Conservation (phyloP, 2,329 filamentous ascomycete species). For the Beauveria asiatica region DNA sequence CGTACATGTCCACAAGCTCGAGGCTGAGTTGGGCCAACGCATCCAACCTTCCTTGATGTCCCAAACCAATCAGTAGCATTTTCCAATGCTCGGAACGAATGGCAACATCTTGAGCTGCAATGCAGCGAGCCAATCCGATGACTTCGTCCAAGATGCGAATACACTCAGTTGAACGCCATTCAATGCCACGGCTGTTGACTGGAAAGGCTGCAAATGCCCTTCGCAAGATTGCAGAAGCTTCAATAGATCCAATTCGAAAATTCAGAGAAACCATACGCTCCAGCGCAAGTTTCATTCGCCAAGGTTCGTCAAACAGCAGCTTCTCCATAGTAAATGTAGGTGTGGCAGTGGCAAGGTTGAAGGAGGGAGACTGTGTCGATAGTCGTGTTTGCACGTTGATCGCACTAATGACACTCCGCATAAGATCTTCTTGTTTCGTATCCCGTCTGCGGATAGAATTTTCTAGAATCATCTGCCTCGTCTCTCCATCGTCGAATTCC, state of each 20-base stretch:
- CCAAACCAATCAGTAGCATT: conserved; percentile 34
- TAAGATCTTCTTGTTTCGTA: conserved; percentile 32
- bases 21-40: conserved; percentile 37
- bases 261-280: not conserved
- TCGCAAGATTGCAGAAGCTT: conserved; percentile 2
- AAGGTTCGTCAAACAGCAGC: not conserved
- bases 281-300: conserved; percentile 6
- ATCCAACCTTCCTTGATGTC: conserved; percentile 33
- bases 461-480: conserved; percentile 30
- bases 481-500: conserved; percentile 40
- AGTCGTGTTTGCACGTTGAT: conserved; percentile 13
- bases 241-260: not conserved
- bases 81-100: conserved; percentile 33
- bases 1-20: conserved; percentile 34
- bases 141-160: not conserved
- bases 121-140: conserved; percentile 2
- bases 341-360: not conserved
- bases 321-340: not conserved
- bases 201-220: conserved; percentile 7
- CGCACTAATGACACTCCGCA: conserved; percentile 33
- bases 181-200: not conserved
- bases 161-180: not conserved
- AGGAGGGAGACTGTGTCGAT: conserved; percentile 12
- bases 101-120: conserved; percentile 20
- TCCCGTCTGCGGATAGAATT: conserved; percentile 25